Conservation (phyloP, 768 basidiomycete genomes). For the Russula olivacea region DNA sequence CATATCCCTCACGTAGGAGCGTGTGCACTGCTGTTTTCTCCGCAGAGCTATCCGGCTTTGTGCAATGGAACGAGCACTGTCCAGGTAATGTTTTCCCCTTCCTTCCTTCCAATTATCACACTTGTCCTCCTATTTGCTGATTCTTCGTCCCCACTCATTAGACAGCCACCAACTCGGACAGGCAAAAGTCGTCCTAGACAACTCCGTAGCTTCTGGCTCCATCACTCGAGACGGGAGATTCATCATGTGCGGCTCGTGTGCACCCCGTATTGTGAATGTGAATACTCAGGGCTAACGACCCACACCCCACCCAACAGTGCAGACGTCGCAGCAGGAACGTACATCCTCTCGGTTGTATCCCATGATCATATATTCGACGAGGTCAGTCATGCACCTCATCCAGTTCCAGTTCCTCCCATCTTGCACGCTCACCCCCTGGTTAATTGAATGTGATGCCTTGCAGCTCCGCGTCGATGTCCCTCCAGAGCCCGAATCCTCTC, state of each 20-base stretch:
- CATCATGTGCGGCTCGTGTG: conserved; percentile 47
- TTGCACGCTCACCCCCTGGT: not conserved
- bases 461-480: conserved; percentile 67
- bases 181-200: conserved; percentile 55
- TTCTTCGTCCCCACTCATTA: conserved; percentile 15
- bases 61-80: conserved; percentile 71
- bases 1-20: conserved; percentile 2
- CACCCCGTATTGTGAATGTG: not conserved
- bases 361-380: conserved; percentile 69
- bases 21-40: conserved; percentile 31
- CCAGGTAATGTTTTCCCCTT: conserved; percentile 37
- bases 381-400: too few species aligned
- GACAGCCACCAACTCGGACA: conserved; percentile 41
- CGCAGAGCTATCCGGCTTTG: conserved; percentile 52
- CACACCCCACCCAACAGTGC: conserved; percentile 39
- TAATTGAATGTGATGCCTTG: not conserved
- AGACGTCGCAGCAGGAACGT: conserved; percentile 61
- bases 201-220: conserved; percentile 47
- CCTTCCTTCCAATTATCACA: not conserved
- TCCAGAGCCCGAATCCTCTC: conserved; percentile 35
- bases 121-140: conserved; percentile 5
- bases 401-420: too few species aligned
- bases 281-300: not conserved
- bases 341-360: conserved; percentile 60
- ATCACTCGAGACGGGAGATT: conserved; percentile 57